Evolutionary conservation across 148 eudicot genomes (phyloP).

Genomic region (Heliamphora exappendiculata): DNA sequence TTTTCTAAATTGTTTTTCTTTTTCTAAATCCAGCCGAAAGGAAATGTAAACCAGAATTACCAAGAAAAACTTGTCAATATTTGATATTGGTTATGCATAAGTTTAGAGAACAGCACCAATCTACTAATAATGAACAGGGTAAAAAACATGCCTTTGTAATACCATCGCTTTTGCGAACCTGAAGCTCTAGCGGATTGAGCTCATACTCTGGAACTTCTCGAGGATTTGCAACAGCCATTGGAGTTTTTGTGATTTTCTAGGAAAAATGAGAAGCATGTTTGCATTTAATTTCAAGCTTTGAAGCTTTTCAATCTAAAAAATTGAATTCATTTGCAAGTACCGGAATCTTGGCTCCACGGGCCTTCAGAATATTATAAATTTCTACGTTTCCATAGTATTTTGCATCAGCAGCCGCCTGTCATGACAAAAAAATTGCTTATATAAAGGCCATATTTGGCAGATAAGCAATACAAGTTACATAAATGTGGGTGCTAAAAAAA

Average conservation of each 20-base stretch:
- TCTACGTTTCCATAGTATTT: constrained; percentile 83
- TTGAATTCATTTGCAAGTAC: constrained; percentile 30
- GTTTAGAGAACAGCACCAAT: neutral
- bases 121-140: neutral
- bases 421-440: neutral
- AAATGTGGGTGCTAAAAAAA: neutral
- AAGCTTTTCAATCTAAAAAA: neutral
- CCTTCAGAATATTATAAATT: constrained; percentile 78
- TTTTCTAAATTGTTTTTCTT: neutral
- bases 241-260: constrained; percentile 87
- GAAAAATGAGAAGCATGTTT: constrained; percentile 10
- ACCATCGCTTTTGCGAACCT: constrained; percentile 90
- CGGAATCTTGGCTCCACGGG: constrained; percentile 89
- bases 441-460: neutral
- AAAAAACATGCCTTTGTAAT: constrained; percentile 71
- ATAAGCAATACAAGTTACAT: neutral
- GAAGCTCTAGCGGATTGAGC: constrained; percentile 94
- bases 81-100: neutral
- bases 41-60: neutral
- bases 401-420: constrained; percentile 98
- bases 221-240: constrained; percentile 92
- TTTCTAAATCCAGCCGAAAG: neutral
- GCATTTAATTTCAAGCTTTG: constrained; percentile 11
- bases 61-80: neutral
- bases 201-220: constrained; percentile 97